Conservation (phyloP, 345 rosid species). For the Linum usitatissimum region DNA sequence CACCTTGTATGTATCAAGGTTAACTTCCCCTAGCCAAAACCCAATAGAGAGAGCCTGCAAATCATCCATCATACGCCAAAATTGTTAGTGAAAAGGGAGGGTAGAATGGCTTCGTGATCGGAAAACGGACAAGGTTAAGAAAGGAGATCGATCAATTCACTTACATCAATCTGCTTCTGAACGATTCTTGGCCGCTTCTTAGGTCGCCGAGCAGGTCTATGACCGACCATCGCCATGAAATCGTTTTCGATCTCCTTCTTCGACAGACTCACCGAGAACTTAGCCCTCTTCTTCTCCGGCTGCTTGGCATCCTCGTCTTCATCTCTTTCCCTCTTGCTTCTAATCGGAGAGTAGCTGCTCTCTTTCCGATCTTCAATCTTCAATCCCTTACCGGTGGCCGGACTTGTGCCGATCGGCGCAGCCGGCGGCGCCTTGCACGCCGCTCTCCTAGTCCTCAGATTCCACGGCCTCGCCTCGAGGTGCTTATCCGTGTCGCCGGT, state of each 20-base stretch:
- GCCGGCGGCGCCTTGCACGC: background rate
- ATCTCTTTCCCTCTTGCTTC: background rate
- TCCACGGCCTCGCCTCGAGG: background rate
- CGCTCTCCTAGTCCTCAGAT: slow-evolving; percentile 3
- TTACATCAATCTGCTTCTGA: slow-evolving; percentile 69
- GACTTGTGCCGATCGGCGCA: background rate
- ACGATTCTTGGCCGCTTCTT: slow-evolving; percentile 52
- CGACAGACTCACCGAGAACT: slow-evolving; percentile 33
- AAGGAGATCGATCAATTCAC: slow-evolving; percentile 13
- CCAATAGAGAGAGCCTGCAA: slow-evolving; percentile 61
- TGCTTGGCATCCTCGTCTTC: slow-evolving; percentile 16
- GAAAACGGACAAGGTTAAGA: background rate
- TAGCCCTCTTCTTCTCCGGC: slow-evolving; percentile 28
- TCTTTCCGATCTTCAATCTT: background rate
- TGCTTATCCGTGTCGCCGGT: background rate
- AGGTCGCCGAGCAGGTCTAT: slow-evolving; percentile 52
- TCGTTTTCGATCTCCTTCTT: slow-evolving; percentile 74
- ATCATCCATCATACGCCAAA: background rate
- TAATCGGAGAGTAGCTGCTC: slow-evolving; percentile 1
- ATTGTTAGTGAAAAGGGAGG: background rate
- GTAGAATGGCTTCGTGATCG: background rate
- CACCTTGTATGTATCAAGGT: slow-evolving; percentile 54
- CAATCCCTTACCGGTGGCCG: background rate
- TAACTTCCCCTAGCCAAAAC: slow-evolving; percentile 53
- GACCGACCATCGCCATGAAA: slow-evolving; percentile 36